Evolutionary conservation across 352 stramenopile genomes (phyloP), one percentile per base, ranked within the genome.

Genomic region (Phytophthora chlamydospora): DNA sequence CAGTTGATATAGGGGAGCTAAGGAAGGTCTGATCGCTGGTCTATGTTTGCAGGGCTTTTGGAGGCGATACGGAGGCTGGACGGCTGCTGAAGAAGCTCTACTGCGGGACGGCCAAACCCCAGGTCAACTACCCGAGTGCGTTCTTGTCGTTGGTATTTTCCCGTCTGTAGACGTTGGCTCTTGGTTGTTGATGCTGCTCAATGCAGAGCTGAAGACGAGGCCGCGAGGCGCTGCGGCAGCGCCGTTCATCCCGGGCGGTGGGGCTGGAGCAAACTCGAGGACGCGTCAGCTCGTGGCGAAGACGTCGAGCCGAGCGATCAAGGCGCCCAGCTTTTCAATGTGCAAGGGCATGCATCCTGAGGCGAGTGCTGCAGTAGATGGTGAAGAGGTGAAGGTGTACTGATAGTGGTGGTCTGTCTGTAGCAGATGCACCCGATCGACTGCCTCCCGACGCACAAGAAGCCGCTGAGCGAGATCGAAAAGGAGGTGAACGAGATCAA

Each of bases 401-500:
- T 52, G 13, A 46, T 1, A 24, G 32, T 27, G n/a, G 3, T 32
- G 43, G n/a, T 34, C 19, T 42, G 3, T 24, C 14, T 36, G 16
- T 44, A 40, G n/a, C 49, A 88, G 72, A 57, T 84, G 17, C 77
- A 90, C 43, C 73, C 82, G 13, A 91, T 93, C 36, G 84, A 93
- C 49, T 78, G 66, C 31, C 47, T 79, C 19, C 56, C 57, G 12
- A 70, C 66, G 5, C 71, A 75, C 17, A 79, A 83, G 31, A 90
- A 90, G 39, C 83, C 83, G 6, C 77, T 89, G 33, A 63, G 65
- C 27, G 70, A 90, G 46, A 94, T 94, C 53, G 81, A 92, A 53
- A 94, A 89, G 58, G 85, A 94, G 42, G 66, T 91, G 24, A 78
- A 74, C 21, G 62, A 77, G 49, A 90, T 92, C 60, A 91, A 90